Evolutionary conservation across 306 rosid genomes (phyloP), one percentile per base, ranked within the genome.

Genomic region (Erythrophleum fordii): DNA sequence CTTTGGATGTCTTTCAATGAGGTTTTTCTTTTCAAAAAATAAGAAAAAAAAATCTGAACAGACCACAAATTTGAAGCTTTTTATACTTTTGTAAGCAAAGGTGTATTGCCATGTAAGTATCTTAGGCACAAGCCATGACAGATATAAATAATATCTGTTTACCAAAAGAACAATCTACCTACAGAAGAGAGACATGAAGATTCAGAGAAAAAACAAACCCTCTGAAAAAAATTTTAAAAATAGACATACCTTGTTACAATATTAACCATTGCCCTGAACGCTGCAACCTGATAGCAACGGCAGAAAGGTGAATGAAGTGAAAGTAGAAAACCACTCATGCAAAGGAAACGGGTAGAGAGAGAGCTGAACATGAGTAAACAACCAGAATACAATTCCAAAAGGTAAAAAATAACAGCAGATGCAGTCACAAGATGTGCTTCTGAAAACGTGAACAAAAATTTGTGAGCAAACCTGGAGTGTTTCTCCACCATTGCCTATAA

Each of bases 401-500:
- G 53, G 83, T 26, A 52, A 76, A 70, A 11, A 20, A 2, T 35
- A 37, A 62, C 17, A 72, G 75, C 22, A 64, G 73, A 78, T 53
- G 69, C 73, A 61, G 49, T 37, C 69, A 23, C 66, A 70, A 59
- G 48, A 44, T 12, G 61, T 8, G 23, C 51, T 51, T 23, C 35
- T 5, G 23, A 28, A 41, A 67, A 79, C 1, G 7, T 16, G 23
- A 67, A 48, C 45, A 80, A 52, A n/a, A 80, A 69, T 35, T 60
- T 31, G 65, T 71, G 59, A 74, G 75, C 85, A 76, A 80, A 95
- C 99, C 99, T 95, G 99, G 56, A 95, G 96, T 66, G 99, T 95
- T 88, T 95, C 99, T 88, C 99, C 99, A 37, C 99, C 99, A 83
- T 93, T 95, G 89, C 99, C 99, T 82, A 95, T 95, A 48, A 95